Conservation (phyloP, 2,329 filamentous ascomycete species). For the Aureobasidium musti region DNA sequence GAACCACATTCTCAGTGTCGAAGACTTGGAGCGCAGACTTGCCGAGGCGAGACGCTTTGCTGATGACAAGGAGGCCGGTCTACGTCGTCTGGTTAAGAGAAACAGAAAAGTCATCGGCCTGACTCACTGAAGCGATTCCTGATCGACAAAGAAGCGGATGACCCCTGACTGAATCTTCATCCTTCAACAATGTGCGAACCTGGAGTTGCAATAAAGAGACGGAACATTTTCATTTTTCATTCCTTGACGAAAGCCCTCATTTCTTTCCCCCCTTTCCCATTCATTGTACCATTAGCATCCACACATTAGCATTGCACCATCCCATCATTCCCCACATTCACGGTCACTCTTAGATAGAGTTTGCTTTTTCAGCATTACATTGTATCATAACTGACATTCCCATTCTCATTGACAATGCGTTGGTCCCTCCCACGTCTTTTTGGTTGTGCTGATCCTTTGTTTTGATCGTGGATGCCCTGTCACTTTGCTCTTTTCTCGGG, state of each 20-base stretch:
- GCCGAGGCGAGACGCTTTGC: slow-evolving; percentile 38
- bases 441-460: not conserved
- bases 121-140: not conserved
- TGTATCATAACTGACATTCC: not conserved
- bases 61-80: slow-evolving; percentile 41
- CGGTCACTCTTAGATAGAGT: not conserved
- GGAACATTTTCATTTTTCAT: not conserved
- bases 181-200: no score
- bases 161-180: no score
- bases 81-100: slow-evolving; percentile 43
- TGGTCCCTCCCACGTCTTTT: no score
- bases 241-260: no score
- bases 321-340: not conserved
- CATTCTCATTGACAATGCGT: not conserved
- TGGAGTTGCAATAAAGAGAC: not conserved
- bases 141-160: not conserved
- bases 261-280: not conserved
- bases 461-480: no score
- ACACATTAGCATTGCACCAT: not conserved
- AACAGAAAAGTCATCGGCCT: slow-evolving; percentile 40
- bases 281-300: slow-evolving; percentile 4
- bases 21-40: slow-evolving; percentile 39
- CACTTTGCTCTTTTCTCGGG: no score
- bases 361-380: no score
- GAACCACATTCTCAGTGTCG: slow-evolving; percentile 33